Base-by-base conservation (phyloP, 768 basidiomycete genomes). In the Termitomyces heimii region DNA sequence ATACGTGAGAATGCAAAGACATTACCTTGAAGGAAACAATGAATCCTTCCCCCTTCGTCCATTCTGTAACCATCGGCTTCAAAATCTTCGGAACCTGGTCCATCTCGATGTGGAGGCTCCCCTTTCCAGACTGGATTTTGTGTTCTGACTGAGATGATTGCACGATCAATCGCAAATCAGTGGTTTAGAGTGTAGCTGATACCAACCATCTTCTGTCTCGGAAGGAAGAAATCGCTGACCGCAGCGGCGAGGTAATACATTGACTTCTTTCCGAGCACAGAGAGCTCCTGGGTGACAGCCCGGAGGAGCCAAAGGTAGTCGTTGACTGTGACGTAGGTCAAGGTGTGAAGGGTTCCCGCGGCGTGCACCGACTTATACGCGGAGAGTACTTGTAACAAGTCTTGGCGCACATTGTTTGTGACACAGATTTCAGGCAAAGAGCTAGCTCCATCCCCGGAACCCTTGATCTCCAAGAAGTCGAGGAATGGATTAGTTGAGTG, bases 221-320 rank as follows among this genome's bases (percentile, higher is more conserved):
- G 97, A 32, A 99, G 75, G 79, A 96, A 99, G 70, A 99, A 99
- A 71, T 99, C 97, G 71, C 92, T 94, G 48, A 98, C 97, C 5
- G 97, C 97, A 0, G 96, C 95, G 24, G 97, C 97, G 51, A 99
- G 86, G 68, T 98, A 99, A 73, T 93, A 99, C 85, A 99, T 81
- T 4, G 88, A 86, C 49, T 77, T 80, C 53, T 89, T 72, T 2
- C 89, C 82, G 9, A 95, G 67, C 0, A 79, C 70, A 9, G 82
- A 81, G 70, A 98, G 82, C 60, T 90, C 89, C 59, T 89, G 81
- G 64, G 88, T 88, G 37, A 96, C 77, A 1, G 88, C 89, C 28
- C 90, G 84, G 42, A 99, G 74, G 7, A 97, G 75, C 86, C 91
- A 98, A 26, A 99, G 81, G 69, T 98, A 99, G 65, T 99, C 96